phyloP scores from a whole-genome alignment of 495 filamentous ascomycete genomes.

The Neurospora sp. region DNA sequence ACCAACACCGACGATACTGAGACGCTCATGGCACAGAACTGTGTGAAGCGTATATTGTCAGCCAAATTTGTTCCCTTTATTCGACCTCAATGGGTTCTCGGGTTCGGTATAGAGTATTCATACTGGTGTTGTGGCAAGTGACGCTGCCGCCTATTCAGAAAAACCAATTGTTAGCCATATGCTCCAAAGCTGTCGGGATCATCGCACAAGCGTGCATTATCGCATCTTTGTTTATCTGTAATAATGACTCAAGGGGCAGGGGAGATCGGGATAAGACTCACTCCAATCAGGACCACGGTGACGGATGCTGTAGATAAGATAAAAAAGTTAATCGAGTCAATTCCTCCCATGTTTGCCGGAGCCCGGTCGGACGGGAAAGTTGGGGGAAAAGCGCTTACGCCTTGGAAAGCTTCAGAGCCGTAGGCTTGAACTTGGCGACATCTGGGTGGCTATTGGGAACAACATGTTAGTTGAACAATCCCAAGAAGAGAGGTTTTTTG shows the following conservation, averaged over 20 bases:
- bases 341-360: not conserved
- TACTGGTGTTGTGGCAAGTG: constrained; percentile 83
- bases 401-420: constrained; percentile 90
- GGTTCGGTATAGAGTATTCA: constrained; percentile 5
- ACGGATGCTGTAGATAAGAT: constrained; percentile 55
- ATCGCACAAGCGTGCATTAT: constrained; percentile 7
- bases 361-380: not conserved
- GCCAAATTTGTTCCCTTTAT: constrained; percentile 1
- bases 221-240: constrained; percentile 4
- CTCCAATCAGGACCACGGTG: constrained; percentile 99
- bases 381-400: constrained; percentile 49
- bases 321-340: constrained; percentile 31
- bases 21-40: constrained; percentile 95
- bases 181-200: not conserved
- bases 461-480: constrained; percentile 4
- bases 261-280: constrained; percentile 38
- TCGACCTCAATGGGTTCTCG: not conserved
- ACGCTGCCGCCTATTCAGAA: constrained; percentile 67
- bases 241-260: constrained; percentile 12
- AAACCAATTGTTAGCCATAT: constrained; percentile 11
- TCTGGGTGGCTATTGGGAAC: constrained; percentile 66
- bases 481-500: not conserved
- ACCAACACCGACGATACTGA: constrained; percentile 92
- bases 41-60: constrained; percentile 13
- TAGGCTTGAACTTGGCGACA: constrained; percentile 94